Evolutionary conservation across 2,329 filamentous ascomycete genomes (phyloP).

Genomic region (Pseudocercospora pini-densiflorae): DNA sequence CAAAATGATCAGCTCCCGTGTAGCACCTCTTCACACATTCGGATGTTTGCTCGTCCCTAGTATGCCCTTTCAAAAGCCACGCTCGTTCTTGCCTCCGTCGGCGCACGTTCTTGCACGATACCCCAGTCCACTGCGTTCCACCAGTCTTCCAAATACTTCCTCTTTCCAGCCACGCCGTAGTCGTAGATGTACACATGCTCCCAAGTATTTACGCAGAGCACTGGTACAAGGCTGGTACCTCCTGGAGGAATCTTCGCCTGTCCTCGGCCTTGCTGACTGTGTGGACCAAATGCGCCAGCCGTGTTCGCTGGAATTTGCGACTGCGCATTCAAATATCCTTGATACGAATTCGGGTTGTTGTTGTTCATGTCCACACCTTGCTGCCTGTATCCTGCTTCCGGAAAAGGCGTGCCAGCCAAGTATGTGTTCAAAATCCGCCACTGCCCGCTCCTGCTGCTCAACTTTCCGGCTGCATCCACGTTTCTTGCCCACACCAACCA

Average conservation of each 20-base stretch:
- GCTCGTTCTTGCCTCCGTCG: conserved; percentile 19
- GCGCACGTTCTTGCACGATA: conserved; percentile 55
- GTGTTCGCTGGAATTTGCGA: conserved; percentile 38
- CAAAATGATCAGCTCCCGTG: neutral
- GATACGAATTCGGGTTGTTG: conserved; percentile 37
- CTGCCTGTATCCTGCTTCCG: conserved; percentile 79
- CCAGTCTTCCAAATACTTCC: conserved; percentile 76
- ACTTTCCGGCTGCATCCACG: conserved; percentile 38
- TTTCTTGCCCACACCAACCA: conserved; percentile 73
- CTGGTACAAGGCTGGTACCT: conserved; percentile 70
- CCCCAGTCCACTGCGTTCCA: conserved; percentile 90
- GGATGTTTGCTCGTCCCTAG: neutral
- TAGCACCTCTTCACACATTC: neutral
- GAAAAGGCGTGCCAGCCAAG: conserved; percentile 86
- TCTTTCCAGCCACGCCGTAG: conserved; percentile 78
- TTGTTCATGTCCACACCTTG: conserved; percentile 74
- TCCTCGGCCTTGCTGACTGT: conserved; percentile 35
- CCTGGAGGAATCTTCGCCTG: conserved; percentile 61
- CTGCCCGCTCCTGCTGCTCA: conserved; percentile 47
- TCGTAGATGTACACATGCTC: conserved; percentile 90
- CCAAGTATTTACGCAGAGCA: conserved; percentile 95
- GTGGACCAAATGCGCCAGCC: conserved; percentile 46
- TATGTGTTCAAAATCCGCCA: conserved; percentile 83
- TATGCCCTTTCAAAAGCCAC: conserved; percentile 11
- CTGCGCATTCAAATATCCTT: conserved; percentile 29